Conservation (phyloP, 345 rosid genomes). For the Arabidopsis suecica region DNA sequence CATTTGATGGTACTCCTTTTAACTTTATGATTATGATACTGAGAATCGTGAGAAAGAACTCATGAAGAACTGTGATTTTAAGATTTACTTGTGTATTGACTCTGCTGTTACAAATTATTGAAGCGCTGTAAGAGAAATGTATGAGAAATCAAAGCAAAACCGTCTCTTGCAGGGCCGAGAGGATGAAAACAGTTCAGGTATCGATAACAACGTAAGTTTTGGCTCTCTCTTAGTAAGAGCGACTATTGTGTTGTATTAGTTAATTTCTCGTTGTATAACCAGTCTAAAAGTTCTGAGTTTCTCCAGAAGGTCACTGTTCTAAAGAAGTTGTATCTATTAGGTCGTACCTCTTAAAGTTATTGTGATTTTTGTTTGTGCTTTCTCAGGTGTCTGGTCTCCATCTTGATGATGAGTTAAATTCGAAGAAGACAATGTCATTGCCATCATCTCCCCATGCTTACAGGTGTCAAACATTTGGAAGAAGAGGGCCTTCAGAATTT, state of each 20-base stretch:
- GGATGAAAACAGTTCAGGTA: slow-evolving; percentile 59
- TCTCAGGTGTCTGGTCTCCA: slow-evolving; percentile 66
- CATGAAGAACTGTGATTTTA: slow-evolving; percentile 22
- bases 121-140: slow-evolving; percentile 98
- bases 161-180: slow-evolving; percentile 63
- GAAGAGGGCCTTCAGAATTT: slow-evolving; percentile 65
- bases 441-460: slow-evolving; percentile 94
- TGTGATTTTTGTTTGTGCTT: slow-evolving; percentile 27
- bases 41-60: slow-evolving; percentile 2
- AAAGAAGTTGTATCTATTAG: slow-evolving; percentile 13
- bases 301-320: slow-evolving; percentile 8
- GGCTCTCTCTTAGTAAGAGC: slow-evolving; percentile 15
- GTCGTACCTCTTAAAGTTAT: slow-evolving; percentile 21
- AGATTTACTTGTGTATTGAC: slow-evolving; percentile 33
- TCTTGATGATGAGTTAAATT: slow-evolving; percentile 60
- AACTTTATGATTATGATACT: slow-evolving; percentile 3
- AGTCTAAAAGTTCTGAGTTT: slow-evolving; percentile 26
- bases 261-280: slow-evolving; percentile 1
- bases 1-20: slow-evolving; percentile 1
- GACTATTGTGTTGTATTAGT: slow-evolving; percentile 9
- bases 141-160: slow-evolving; percentile 88
- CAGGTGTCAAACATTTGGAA: slow-evolving; percentile 63
- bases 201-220: slow-evolving; percentile 67
- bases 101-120: slow-evolving; percentile 42
- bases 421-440: slow-evolving; percentile 92